Percentiles rank a stretch among this genome's conserved stretches.
These are phyloP conservation scores for Fragaria ananassa DNA, from an alignment of 306 rosid species.

Conservation along the genomic window DNA sequence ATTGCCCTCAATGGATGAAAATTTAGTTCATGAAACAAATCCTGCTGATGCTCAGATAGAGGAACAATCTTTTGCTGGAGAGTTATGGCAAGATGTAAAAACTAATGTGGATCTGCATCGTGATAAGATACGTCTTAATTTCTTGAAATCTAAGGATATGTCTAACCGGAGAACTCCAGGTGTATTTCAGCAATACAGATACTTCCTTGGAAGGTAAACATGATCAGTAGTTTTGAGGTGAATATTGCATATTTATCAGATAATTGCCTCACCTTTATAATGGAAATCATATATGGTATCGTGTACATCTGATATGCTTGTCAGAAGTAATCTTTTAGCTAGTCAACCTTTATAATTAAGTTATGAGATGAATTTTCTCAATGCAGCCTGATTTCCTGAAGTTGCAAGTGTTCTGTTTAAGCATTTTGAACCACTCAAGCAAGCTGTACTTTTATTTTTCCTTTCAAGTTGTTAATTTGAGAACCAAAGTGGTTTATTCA, in stretches of 20 bases:
- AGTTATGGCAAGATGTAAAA: constrained; percentile 82
- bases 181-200: constrained; percentile 63
- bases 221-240: background rate
- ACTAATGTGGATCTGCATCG: constrained; percentile 50
- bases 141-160: constrained; percentile 71
- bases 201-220: constrained; percentile 80
- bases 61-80: constrained; percentile 71
- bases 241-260: constrained; percentile 17
- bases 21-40: constrained; percentile 35
- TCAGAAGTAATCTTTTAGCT: constrained; percentile 1
- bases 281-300: constrained; percentile 5
- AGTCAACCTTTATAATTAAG: background rate
- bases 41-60: constrained; percentile 23
- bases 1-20: constrained; percentile 27
- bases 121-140: constrained; percentile 61
- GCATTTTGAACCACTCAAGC: background rate
- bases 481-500: background rate
- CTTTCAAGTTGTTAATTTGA: background rate
- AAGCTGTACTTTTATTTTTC: constrained; percentile 3
- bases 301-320: background rate
- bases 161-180: constrained; percentile 77
- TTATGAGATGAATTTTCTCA: background rate
- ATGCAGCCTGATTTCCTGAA: background rate
- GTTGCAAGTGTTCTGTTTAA: background rate
- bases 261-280: background rate